Conservation (phyloP, 306 rosid genomes). For the Cucumis melo region DNA sequence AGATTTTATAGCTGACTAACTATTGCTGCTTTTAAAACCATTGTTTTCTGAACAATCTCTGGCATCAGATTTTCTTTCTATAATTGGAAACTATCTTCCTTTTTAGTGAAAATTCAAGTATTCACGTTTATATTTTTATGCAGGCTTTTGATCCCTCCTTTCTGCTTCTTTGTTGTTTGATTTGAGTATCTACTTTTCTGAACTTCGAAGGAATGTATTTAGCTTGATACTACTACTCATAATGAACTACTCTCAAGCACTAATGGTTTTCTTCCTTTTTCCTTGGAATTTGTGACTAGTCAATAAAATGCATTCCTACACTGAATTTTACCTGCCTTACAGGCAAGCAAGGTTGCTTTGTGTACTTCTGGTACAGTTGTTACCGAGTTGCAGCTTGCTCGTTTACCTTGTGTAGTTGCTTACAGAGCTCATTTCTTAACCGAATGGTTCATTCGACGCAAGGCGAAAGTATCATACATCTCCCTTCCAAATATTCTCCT, state of each 20-base stretch:
- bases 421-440: slow-evolving; percentile 84
- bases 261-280: neutral
- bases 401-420: slow-evolving; percentile 68
- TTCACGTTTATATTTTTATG: neutral
- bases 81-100: no score
- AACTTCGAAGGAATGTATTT: neutral
- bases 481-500: slow-evolving; percentile 84
- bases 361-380: slow-evolving; percentile 89
- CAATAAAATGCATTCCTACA: neutral
- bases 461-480: slow-evolving; percentile 52
- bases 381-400: slow-evolving; percentile 75
- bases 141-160: neutral
- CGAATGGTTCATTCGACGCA: slow-evolving; percentile 51
- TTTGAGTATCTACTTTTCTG: neutral
- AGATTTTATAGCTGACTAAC: neutral
- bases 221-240: neutral
- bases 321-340: slow-evolving; percentile 9
- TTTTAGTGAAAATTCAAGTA: neutral
- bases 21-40: neutral
- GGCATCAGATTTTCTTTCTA: neutral
- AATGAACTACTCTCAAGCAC: neutral
- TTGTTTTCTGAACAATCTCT: neutral
- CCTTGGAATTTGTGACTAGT: neutral
- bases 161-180: neutral
- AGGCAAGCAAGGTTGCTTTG: slow-evolving; percentile 79